Evolutionary conservation across 495 filamentous ascomycete genomes (phyloP), one percentile per base, ranked within the genome.

Genomic region (Aspergillus homomorphus): DNA sequence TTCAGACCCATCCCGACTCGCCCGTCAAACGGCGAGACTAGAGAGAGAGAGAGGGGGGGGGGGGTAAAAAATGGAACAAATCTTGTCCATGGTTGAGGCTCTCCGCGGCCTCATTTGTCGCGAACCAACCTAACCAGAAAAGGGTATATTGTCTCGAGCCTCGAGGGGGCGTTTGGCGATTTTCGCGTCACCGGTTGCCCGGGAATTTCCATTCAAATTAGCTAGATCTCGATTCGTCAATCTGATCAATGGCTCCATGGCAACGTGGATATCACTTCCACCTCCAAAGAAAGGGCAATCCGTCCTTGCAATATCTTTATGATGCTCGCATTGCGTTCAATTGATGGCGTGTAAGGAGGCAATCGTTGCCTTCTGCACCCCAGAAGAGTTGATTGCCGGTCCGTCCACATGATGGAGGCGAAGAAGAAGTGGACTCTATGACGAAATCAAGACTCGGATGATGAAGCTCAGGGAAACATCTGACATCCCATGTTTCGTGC

Each of bases 81-180:
- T 58, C 33, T n/a, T 38, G 33, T 12, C 60, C 60, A 62, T 58
- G 60, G 60, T 55, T 62, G 60, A 58, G 56, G 51, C 60, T 58
- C 60, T 62, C 60, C 60, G 60, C 51, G 44, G 51, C 46, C 55
- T 51, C 60, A 45, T 38, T 45, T 9, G 20, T 9, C 23, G 50
- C 30, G 42, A 38, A 22, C 44, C 24, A 45, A 41, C 55, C 51
- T 45, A 58, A 54, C 60, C 55, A 45, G 45, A 62, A 51, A 18
- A 41, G 45, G 60, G 58, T 45, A 58, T 54, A 58, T 62, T 62
- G 55, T 58, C 56, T 62, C 55, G 60, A 30, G 24, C 24, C 18
- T 51, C 33, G 12, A 38, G 30, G 48, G 49, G 18, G 48, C 41
- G 45, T 51, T 49, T 55, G 55, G 8, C 54, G 48, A 45, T 51